phyloP scores from a whole-genome alignment of 495 filamentous ascomycete species.

The Sabuloglossum arenarium region DNA sequence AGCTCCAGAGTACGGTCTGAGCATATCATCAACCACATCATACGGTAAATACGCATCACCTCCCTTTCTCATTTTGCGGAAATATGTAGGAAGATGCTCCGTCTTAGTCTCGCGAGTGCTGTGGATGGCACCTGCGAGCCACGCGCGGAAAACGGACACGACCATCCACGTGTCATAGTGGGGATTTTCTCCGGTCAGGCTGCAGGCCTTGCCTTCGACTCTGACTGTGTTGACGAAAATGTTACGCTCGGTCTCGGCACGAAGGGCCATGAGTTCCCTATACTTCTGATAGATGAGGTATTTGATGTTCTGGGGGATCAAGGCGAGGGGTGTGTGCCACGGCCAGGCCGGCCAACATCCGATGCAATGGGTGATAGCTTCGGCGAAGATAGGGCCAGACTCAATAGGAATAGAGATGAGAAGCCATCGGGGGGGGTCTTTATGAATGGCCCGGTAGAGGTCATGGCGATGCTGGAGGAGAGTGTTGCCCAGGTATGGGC shows the following conservation, averaged over 20 bases:
- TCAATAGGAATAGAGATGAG: conserved; percentile 9
- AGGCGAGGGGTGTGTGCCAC: conserved; percentile 5
- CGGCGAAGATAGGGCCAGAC: conserved; percentile 12
- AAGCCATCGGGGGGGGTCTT: conserved; percentile 12
- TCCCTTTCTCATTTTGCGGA: not conserved
- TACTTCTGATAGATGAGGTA: conserved; percentile 9
- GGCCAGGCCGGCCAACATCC: conserved; percentile 10
- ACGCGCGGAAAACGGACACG: conserved; percentile 13
- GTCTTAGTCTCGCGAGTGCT: not conserved
- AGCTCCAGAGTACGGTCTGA: not conserved
- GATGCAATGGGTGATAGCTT: conserved; percentile 15
- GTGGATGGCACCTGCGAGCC: conserved; percentile 3
- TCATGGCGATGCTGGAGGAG: conserved; percentile 7
- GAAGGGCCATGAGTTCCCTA: not conserved
- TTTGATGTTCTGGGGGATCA: conserved; percentile 3
- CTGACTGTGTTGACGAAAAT: conserved; percentile 11
- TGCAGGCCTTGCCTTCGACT: not conserved
- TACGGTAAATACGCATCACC: not conserved
- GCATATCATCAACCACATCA: not conserved
- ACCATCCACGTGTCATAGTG: conserved; percentile 8
- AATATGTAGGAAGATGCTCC: not conserved
- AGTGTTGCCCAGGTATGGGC: conserved; percentile 5
- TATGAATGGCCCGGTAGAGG: conserved; percentile 13
- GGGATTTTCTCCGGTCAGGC: not conserved
- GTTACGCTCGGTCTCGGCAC: conserved; percentile 9